phyloP scores from a whole-genome alignment of 257 asterid species.

The Nicotiana tomentosiformis region DNA sequence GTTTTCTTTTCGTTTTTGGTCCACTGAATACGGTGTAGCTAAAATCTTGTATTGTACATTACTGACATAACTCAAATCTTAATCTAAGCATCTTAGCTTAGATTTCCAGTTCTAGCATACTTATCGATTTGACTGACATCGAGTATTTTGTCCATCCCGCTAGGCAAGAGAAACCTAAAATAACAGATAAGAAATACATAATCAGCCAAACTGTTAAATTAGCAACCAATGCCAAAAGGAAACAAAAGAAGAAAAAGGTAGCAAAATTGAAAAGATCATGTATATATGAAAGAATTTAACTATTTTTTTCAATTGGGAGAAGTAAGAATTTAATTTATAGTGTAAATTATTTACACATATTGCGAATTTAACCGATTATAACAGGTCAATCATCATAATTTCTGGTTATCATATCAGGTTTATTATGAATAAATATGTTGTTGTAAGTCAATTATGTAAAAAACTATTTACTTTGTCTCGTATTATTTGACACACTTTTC shows the following conservation, averaged over 20 bases:
- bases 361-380: no score
- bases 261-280: not conserved
- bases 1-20: not conserved
- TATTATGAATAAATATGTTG: no score
- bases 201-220: not conserved
- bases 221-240: not conserved
- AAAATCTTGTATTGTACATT: not conserved
- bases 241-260: not conserved
- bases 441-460: no score
- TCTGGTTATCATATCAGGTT: no score
- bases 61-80: not conserved
- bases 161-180: slow-evolving; percentile 55
- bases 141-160: slow-evolving; percentile 51
- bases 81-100: not conserved
- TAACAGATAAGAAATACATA: not conserved
- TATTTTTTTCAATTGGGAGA: no score
- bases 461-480: no score
- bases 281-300: not conserved
- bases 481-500: no score
- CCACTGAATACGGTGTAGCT: not conserved
- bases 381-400: not conserved
- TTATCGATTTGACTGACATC: slow-evolving; percentile 60
- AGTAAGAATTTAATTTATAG: not conserved
- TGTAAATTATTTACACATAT: not conserved
- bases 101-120: slow-evolving; percentile 35